Conservation (phyloP, 805 yeast genomes). For the Wickerhamomyces silvicola region DNA sequence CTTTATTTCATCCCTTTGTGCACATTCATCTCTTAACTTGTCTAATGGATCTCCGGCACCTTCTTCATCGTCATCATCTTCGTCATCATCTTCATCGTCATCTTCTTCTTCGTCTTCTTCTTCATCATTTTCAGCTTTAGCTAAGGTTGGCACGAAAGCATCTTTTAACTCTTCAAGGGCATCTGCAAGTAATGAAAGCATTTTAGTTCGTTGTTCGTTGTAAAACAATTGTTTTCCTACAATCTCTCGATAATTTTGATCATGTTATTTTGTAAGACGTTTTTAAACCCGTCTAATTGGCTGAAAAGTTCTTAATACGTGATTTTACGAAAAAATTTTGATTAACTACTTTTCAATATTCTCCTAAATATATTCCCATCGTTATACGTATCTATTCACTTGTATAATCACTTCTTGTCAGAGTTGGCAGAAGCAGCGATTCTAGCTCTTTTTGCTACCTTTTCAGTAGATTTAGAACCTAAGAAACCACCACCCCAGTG, state of each 20-base stretch:
- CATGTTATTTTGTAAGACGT: slow-evolving; percentile 14
- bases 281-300: slow-evolving; percentile 18
- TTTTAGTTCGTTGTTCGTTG: slow-evolving; percentile 9
- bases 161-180: slow-evolving; percentile 65
- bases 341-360: neutral
- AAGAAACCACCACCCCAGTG: slow-evolving; percentile 99
- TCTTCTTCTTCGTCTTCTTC: slow-evolving; percentile 25
- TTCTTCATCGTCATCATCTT: slow-evolving; percentile 65
- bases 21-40: slow-evolving; percentile 60
- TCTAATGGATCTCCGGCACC: slow-evolving; percentile 64
- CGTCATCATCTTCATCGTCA: slow-evolving; percentile 52
- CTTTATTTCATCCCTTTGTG: slow-evolving; percentile 59
- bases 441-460: slow-evolving; percentile 37
- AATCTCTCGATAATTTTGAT: slow-evolving; percentile 2
- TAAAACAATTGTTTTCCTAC: neutral
- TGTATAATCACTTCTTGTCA: slow-evolving; percentile 10
- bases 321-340: neutral
- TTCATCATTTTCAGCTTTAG: slow-evolving; percentile 62
- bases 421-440: slow-evolving; percentile 11
- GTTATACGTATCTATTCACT: no score
- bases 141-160: slow-evolving; percentile 68
- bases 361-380: neutral
- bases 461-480: slow-evolving; percentile 90
- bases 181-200: slow-evolving; percentile 32
- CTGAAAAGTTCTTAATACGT: neutral